Evolutionary conservation across 2,329 filamentous ascomycete species (phyloP).

Genomic region (Xylariales sp.): DNA sequence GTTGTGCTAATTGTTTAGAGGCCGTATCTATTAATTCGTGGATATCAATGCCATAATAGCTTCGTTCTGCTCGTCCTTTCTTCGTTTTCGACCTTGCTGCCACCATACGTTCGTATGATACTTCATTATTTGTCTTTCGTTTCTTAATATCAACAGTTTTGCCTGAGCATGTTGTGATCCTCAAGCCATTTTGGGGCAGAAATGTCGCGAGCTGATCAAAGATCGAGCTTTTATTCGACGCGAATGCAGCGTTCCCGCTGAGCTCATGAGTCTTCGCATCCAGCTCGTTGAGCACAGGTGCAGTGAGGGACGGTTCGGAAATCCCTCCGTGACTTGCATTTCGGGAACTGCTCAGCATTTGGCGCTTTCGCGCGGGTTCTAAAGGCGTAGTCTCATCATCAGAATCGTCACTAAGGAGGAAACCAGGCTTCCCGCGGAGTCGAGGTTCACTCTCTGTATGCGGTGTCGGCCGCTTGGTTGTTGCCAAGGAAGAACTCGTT

Average conservation of each 20-base stretch:
- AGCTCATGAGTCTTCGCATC: conserved; percentile 24
- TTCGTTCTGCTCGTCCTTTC: conserved; percentile 75
- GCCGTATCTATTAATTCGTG: conserved; percentile 82
- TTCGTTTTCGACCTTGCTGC: conserved; percentile 74
- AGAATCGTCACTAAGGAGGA: conserved; percentile 58
- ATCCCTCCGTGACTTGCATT: conserved; percentile 37
- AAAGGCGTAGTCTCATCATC: conserved; percentile 50
- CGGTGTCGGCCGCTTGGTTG: conserved; percentile 53
- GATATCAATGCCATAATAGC: conserved; percentile 94
- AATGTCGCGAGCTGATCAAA: conserved; percentile 42
- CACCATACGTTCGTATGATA: conserved; percentile 74
- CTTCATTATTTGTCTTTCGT: conserved; percentile 58
- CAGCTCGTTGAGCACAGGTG: conserved; percentile 32
- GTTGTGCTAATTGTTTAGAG: conserved; percentile 65
- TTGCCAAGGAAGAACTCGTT: conserved; percentile 58
- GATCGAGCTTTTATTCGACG: conserved; percentile 38
- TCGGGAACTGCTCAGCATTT: conserved; percentile 54
- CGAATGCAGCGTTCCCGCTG: conserved; percentile 42
- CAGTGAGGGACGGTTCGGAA: conserved; percentile 46
- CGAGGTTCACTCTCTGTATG: conserved; percentile 49
- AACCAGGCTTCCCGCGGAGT: conserved; percentile 55
- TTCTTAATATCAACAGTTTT: conserved; percentile 66
- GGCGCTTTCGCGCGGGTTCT: conserved; percentile 56
- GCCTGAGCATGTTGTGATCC: conserved; percentile 67
- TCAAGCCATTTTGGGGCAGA: conserved; percentile 50